Base-by-base conservation (phyloP, 345 rosid species). In the Brassica nigra region DNA sequence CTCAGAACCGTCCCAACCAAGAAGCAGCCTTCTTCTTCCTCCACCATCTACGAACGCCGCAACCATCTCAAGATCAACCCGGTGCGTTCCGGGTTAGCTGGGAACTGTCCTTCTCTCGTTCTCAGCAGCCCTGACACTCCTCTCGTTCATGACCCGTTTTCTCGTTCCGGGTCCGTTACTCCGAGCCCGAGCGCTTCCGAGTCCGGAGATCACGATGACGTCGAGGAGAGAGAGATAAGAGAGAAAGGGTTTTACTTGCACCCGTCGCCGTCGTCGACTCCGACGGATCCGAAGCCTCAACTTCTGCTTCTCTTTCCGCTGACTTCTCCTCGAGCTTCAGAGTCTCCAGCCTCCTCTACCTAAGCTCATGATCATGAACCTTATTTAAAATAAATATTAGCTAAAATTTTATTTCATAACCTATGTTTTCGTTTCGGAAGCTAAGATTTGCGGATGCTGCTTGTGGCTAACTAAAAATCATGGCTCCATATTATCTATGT, bases 61-160 rank as follows among this genome's bases (percentile, higher is more conserved):
- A 80, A 89, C 75, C 88, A 86, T 77, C 80, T 92, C 76, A 89
- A 86, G 81, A 90, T 94, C 90, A 88, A 89, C 82, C 90, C 97
- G 3, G 83, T 87, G 14, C 84, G 80, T 78, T 63, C 92, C 36
- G 89, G 88, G 57, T 80, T 83, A 75, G 88, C 89, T 37, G 90
- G 86, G 85, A 88, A 92, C 62, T 88, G 92, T 67, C 91, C 93
- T 15, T 68, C 97, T 36, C 83, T 90, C 14, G 85, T 62, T 23
- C 91, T 91, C 74, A 88, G 92, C 75, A 91, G 97, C 78, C 97
- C 97, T 4, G 91, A 87, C 61, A 94, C 95, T 10, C 97, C 97
- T 23, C 77, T 94, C 47, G 77, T 65, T 31, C 86, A 90, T 42
- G 92, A 92, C 86, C 97, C 97, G 55, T 92, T 94, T 84, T 73